These are phyloP conservation scores for Cercospora sojina DNA, from an alignment of 2,329 filamentous ascomycete species.

Conservation along the genomic window DNA sequence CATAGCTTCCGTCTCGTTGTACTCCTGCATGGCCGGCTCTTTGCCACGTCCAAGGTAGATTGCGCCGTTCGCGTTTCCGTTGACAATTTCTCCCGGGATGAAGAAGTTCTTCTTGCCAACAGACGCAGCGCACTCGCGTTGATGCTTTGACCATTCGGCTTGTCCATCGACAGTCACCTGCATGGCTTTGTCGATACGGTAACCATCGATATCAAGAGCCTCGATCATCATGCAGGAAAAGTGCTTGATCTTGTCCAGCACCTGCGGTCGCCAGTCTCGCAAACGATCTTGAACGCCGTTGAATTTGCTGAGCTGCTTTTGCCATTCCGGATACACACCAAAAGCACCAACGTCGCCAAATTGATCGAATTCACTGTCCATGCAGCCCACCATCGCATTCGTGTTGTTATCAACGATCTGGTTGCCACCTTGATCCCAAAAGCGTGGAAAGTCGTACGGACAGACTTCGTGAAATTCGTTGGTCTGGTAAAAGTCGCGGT, in stretches of 20 bases:
- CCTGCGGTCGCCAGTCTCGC: constrained; percentile 61
- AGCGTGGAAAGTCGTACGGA: constrained; percentile 59
- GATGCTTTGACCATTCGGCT: constrained; percentile 57
- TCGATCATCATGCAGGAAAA: constrained; percentile 64
- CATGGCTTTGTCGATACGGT: constrained; percentile 65
- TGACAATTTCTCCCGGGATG: constrained; percentile 63
- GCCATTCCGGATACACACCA: constrained; percentile 62
- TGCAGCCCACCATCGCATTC: constrained; percentile 55
- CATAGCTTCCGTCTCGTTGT: constrained; percentile 51
- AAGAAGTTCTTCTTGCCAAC: constrained; percentile 64
- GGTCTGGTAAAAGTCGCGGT: constrained; percentile 58
- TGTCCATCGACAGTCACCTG: constrained; percentile 63
- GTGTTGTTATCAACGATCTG: constrained; percentile 51
- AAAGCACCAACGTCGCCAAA: constrained; percentile 65
- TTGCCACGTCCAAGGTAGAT: constrained; percentile 63
- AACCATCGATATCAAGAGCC: constrained; percentile 65
- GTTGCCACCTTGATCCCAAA: constrained; percentile 60
- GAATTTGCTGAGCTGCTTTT: constrained; percentile 65
- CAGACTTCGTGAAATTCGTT: constrained; percentile 53
- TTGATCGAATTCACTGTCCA: constrained; percentile 63
- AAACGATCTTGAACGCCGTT: constrained; percentile 66
- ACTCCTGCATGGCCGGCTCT: constrained; percentile 54
- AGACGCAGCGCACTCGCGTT: constrained; percentile 57
- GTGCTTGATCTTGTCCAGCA: constrained; percentile 57
- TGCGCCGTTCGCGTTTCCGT: constrained; percentile 60